Conservation (phyloP, 805 yeast genomes). For the Lachancea thermotolerans region DNA sequence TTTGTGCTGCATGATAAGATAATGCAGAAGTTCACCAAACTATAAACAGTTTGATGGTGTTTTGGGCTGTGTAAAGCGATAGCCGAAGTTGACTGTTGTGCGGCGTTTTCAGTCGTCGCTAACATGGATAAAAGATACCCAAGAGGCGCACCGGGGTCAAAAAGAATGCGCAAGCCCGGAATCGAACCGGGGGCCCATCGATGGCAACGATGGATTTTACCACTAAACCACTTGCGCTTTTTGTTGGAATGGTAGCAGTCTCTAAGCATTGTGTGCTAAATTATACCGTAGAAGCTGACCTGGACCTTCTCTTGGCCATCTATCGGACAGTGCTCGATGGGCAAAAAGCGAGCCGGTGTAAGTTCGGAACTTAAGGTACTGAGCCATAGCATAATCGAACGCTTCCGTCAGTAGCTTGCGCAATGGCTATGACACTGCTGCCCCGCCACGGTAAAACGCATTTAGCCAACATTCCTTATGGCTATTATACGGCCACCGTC, state of each 20-base stretch:
- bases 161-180: slow-evolving; percentile 26
- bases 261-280: neutral
- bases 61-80: too few species aligned
- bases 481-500: slow-evolving; percentile 43
- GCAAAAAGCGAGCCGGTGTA: too few species aligned
- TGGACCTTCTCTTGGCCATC: too few species aligned
- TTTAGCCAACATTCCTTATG: slow-evolving; percentile 52
- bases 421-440: slow-evolving; percentile 2
- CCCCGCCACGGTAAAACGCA: slow-evolving; percentile 50
- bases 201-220: slow-evolving; percentile 28
- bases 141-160: neutral
- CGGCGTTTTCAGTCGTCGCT: neutral
- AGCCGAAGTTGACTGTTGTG: neutral
- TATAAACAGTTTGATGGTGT: too few species aligned
- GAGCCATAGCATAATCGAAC: too few species aligned
- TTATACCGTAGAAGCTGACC: too few species aligned
- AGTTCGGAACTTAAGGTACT: too few species aligned
- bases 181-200: slow-evolving; percentile 30
- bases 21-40: neutral
- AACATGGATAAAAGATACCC: neutral
- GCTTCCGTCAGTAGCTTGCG: neutral
- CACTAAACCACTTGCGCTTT: slow-evolving; percentile 23
- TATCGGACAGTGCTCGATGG: neutral
- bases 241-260: neutral
- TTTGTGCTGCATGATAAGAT: neutral